Percentiles rank a stretch among this genome's conserved stretches.
Conservation (phyloP, 2,329 filamentous ascomycete genomes). For the Monilinia fructigena region DNA sequence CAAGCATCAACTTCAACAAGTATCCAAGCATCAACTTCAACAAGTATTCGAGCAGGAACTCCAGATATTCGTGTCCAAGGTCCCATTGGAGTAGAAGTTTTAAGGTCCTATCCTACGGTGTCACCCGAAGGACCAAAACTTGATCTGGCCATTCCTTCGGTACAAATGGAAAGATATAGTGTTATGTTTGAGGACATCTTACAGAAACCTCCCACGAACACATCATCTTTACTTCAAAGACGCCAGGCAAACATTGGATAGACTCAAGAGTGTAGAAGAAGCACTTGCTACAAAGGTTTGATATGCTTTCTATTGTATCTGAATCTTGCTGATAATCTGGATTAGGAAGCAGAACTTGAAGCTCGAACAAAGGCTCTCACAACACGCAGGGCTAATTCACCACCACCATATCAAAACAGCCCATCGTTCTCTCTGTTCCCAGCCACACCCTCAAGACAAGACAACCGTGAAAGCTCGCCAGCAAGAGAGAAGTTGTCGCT, state of each 20-base stretch:
- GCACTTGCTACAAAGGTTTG: constrained; percentile 43
- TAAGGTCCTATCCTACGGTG: constrained; percentile 14
- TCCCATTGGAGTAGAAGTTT: constrained; percentile 22
- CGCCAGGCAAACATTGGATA: constrained; percentile 58
- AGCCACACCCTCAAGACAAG: constrained; percentile 32
- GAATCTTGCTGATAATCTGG: constrained; percentile 27
- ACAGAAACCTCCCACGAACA: constrained; percentile 41
- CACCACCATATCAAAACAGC: constrained; percentile 45
- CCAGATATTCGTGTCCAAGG: constrained; percentile 34
- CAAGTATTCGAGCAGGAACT: constrained; percentile 15
- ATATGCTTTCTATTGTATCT: constrained; percentile 22
- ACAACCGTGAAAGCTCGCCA: constrained; percentile 25
- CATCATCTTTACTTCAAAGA: constrained; percentile 49
- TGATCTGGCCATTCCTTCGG: constrained; percentile 75
- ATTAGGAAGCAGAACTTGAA: constrained; percentile 43
- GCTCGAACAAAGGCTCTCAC: constrained; percentile 33
- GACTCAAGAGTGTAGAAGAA: constrained; percentile 54
- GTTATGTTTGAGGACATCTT: constrained; percentile 86
- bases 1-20: neutral
- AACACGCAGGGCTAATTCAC: constrained; percentile 51
- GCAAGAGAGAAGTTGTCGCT: constrained; percentile 27
- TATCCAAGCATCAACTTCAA: neutral
- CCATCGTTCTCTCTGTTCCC: constrained; percentile 47
- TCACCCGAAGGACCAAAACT: constrained; percentile 48
- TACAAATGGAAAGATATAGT: constrained; percentile 85